Evolutionary conservation across 345 rosid species (phyloP).

Genomic region (Geranium rotundifolium): DNA sequence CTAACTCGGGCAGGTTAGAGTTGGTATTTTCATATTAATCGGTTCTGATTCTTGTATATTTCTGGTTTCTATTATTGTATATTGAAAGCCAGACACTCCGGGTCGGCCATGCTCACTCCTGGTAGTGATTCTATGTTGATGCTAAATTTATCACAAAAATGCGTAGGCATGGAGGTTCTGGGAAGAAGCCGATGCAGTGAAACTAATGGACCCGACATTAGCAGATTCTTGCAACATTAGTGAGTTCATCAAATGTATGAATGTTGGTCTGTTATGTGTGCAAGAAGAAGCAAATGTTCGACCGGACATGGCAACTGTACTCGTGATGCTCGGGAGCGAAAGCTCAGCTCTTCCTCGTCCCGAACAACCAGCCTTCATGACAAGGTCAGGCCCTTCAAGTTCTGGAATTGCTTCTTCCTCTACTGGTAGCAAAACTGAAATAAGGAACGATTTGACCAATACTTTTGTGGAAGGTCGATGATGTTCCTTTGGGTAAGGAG

Average conservation of each 20-base stretch:
- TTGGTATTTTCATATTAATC: no score
- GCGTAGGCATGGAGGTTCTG: background rate
- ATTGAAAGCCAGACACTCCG: no score
- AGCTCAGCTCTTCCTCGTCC: conserved; percentile 13
- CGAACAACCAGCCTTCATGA: conserved; percentile 18
- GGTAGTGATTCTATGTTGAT: no score
- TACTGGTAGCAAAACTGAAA: no score
- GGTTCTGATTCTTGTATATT: no score
- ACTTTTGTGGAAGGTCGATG: no score
- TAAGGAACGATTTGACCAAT: no score
- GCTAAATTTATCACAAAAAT: no score
- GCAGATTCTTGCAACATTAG: background rate
- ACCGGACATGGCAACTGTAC: conserved; percentile 19
- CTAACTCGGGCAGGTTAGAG: no score
- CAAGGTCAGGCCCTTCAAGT: background rate
- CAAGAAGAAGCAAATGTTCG: conserved; percentile 20
- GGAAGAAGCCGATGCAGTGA: background rate
- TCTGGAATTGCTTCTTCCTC: background rate
- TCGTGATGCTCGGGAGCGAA: conserved; percentile 14
- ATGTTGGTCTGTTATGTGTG: conserved; percentile 16
- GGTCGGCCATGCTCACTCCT: no score
- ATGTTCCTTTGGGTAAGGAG: no score
- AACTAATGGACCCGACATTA: background rate
- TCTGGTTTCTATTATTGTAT: no score
- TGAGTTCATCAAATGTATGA: conserved; percentile 14